These are phyloP conservation scores for Neurospora sp. DNA, from an alignment of 495 filamentous ascomycete species.

Conservation along the genomic window DNA sequence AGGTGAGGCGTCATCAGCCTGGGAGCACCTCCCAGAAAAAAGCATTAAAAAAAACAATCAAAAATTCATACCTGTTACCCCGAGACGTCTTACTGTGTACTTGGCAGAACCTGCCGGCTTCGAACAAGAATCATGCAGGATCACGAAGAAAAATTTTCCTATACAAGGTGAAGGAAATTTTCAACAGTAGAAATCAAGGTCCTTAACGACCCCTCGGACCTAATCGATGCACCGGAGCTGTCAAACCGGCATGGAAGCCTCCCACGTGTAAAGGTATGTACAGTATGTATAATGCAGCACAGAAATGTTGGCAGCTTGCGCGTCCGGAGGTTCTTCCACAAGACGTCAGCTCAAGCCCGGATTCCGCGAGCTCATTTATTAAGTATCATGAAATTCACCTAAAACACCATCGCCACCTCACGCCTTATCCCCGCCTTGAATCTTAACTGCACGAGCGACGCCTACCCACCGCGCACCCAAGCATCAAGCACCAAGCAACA, in stretches of 20 bases:
- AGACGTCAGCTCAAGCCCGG: not conserved
- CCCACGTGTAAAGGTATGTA: not conserved
- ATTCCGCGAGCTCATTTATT: not conserved
- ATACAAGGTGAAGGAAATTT: too few species aligned
- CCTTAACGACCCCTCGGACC: not conserved
- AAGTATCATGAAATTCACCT: not conserved
- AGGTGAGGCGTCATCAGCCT: not conserved
- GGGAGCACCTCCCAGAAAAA: not conserved
- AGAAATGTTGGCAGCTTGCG: not conserved
- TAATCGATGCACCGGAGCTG: not conserved
- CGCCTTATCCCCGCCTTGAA: not conserved
- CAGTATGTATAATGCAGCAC: not conserved
- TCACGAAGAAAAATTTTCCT: too few species aligned
- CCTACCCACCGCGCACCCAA: not conserved
- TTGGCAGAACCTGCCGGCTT: too few species aligned
- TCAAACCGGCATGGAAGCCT: not conserved
- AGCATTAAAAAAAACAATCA: not conserved
- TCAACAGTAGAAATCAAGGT: too few species aligned
- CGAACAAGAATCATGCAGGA: too few species aligned
- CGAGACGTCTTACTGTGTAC: too few species aligned
- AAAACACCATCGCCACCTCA: not conserved
- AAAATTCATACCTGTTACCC: too few species aligned
- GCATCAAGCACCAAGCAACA: not conserved
- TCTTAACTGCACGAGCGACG: not conserved
- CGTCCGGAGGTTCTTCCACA: too few species aligned